Evolutionary conservation across 257 asterid species (phyloP).

Genomic region (Ajuga chamaepitys): DNA sequence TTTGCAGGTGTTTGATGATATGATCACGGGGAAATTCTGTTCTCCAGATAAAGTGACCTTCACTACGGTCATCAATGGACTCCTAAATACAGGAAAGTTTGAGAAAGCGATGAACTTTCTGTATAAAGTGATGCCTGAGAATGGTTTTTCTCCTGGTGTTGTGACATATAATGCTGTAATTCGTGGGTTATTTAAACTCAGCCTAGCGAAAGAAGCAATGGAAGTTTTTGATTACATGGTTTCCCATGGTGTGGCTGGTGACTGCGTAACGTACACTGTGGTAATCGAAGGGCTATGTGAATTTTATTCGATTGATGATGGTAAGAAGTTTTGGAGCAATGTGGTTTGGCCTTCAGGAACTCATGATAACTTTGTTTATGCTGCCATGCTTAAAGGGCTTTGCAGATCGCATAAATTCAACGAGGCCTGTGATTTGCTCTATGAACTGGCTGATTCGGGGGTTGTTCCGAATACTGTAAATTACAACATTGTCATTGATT

Average conservation of each 20-base stretch:
- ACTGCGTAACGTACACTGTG: conserved; percentile 53
- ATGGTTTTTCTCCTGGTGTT: conserved; percentile 47
- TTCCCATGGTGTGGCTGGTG: conserved; percentile 34
- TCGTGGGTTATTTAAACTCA: conserved; percentile 59
- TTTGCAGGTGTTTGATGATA: conserved; percentile 53
- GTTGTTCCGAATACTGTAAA: conserved; percentile 45
- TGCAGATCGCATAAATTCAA: conserved; percentile 38
- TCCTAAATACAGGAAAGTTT: conserved; percentile 42
- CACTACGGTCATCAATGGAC: conserved; percentile 57
- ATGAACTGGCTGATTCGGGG: conserved; percentile 72
- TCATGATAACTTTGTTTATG: conserved; percentile 66
- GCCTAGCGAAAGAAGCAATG: conserved; percentile 56
- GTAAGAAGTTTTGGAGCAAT: conserved; percentile 61
- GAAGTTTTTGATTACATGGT: conserved; percentile 44
- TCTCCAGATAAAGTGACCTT: conserved; percentile 71
- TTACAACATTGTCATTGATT: conserved; percentile 65
- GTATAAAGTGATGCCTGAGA: conserved; percentile 47
- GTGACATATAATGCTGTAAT: conserved; percentile 66
- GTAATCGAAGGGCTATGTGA: conserved; percentile 59
- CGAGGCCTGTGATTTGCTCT: conserved; percentile 70
- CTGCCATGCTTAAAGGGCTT: conserved; percentile 72
- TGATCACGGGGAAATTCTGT: conserved; percentile 68
- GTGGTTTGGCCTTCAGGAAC: conserved; percentile 62
- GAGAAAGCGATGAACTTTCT: conserved; percentile 54
- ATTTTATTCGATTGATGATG: conserved; percentile 39